These are phyloP conservation scores for Nakaseomyces glabratus DNA, from an alignment of 1,139 yeast species.

Conservation along the genomic window DNA sequence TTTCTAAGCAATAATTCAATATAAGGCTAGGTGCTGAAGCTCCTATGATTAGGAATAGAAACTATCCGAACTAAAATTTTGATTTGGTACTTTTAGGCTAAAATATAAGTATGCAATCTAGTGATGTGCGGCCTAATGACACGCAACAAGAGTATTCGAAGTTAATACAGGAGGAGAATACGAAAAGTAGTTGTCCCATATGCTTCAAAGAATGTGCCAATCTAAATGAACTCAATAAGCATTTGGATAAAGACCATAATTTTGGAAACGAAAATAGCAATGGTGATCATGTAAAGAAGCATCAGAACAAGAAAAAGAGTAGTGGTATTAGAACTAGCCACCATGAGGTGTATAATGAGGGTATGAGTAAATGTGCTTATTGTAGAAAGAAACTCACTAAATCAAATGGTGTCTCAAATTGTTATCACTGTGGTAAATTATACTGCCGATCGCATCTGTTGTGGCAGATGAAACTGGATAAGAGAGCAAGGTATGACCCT, in stretches of 20 bases:
- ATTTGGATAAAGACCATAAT: constrained; percentile 61
- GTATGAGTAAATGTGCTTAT: constrained; percentile 31
- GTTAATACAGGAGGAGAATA: too few relatives aligned
- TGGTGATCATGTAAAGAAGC: constrained; percentile 12
- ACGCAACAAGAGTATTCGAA: too few relatives aligned
- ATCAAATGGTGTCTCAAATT: constrained; percentile 48
- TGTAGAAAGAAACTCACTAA: constrained; percentile 40
- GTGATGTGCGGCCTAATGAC: too few relatives aligned
- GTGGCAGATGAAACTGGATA: constrained; percentile 41
- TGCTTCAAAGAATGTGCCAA: constrained; percentile 55
- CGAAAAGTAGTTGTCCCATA: constrained; percentile 48
- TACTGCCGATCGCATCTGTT: constrained; percentile 60
- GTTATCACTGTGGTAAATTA: constrained; percentile 63
- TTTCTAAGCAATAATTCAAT: too few relatives aligned
- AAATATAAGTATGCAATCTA: too few relatives aligned
- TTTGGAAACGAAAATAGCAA: constrained; percentile 23
- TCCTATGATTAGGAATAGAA: too few relatives aligned
- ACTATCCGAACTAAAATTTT: too few relatives aligned
- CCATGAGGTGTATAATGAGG: constrained; percentile 48
- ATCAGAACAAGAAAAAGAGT: constrained; percentile 5
- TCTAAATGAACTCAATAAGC: constrained; percentile 53
- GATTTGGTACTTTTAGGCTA: too few relatives aligned
- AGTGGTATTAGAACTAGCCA: constrained; percentile 42
- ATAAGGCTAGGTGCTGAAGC: too few relatives aligned
- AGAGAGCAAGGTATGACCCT: constrained; percentile 40